Evolutionary conservation across 257 asterid genomes (phyloP).

Genomic region (Solanum tacnaense): DNA sequence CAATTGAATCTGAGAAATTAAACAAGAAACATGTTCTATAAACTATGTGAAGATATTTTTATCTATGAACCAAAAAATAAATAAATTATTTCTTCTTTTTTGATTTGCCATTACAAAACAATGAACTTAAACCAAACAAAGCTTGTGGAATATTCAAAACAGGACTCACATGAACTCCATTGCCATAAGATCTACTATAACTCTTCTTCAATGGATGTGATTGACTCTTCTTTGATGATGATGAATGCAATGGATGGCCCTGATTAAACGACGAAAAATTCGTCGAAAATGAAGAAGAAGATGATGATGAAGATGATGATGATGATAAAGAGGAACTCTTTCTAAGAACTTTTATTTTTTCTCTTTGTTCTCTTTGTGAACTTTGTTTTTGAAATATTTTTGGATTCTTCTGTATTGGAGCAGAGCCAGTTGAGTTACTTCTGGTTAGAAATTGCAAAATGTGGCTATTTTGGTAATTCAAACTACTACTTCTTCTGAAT

Average conservation of each 20-base stretch:
- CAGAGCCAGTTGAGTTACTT: constrained; percentile 83
- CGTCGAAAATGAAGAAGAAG: neutral
- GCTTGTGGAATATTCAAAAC: constrained; percentile 65
- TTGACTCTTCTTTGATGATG: constrained; percentile 6
- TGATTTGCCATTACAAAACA: constrained; percentile 56
- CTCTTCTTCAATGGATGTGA: constrained; percentile 46
- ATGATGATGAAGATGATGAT: neutral
- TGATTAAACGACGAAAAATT: neutral
- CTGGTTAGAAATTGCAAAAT: constrained; percentile 46
- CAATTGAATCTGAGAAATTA: neutral
- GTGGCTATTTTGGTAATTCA: constrained; percentile 30
- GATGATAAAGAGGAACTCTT: constrained; percentile 15
- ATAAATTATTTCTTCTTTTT: constrained; percentile 62
- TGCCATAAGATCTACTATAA: constrained; percentile 35
- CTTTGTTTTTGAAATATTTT: constrained; percentile 37
- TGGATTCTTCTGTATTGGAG: constrained; percentile 40
- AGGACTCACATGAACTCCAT: constrained; percentile 52
- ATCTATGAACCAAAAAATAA: constrained; percentile 6
- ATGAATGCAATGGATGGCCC: constrained; percentile 13
- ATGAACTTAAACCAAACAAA: constrained; percentile 59
- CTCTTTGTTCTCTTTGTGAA: constrained; percentile 40
- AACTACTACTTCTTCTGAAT: constrained; percentile 61
- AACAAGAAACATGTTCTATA: neutral
- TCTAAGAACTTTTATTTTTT: constrained; percentile 13
- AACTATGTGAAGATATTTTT: neutral